Percentiles rank a stretch among this genome's conserved stretches.
phyloP scores from a whole-genome alignment of 768 basidiomycete genomes.

The Boletus sp. region DNA sequence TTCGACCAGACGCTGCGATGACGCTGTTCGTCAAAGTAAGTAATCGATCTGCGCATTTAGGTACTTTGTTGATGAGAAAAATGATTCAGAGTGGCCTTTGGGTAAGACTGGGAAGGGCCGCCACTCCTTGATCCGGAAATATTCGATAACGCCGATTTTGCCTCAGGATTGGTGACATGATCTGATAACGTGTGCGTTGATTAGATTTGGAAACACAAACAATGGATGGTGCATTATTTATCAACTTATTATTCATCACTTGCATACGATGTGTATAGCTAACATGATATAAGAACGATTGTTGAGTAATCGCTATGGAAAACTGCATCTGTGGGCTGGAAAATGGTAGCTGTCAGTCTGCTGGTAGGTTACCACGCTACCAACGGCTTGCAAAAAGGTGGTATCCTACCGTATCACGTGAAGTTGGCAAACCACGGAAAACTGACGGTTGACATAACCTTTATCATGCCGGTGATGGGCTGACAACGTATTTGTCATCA shows the following conservation, averaged over 20 bases:
- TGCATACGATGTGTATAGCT: slow-evolving; percentile 8
- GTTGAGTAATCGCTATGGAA: neutral
- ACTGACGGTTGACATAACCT: no score
- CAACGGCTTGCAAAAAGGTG: no score
- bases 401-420: no score
- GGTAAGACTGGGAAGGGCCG: slow-evolving; percentile 44
- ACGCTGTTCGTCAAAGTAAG: slow-evolving; percentile 67
- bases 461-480: no score
- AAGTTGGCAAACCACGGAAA: no score
- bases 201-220: neutral
- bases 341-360: no score
- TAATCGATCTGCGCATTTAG: slow-evolving; percentile 11
- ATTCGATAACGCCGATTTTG: neutral
- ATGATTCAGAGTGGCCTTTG: slow-evolving; percentile 53
- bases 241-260: slow-evolving; percentile 12
- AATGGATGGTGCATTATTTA: slow-evolving; percentile 9
- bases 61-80: slow-evolving; percentile 1
- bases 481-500: no score
- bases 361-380: no score
- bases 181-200: neutral
- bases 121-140: slow-evolving; percentile 9
- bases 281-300: neutral
- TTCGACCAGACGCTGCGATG: slow-evolving; percentile 63
- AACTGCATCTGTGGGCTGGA: no score
- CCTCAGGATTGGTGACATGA: neutral